These are phyloP conservation scores for Pilasporangium apinafurcum DNA, from an alignment of 352 stramenopile genomes.

Conservation along the genomic window DNA sequence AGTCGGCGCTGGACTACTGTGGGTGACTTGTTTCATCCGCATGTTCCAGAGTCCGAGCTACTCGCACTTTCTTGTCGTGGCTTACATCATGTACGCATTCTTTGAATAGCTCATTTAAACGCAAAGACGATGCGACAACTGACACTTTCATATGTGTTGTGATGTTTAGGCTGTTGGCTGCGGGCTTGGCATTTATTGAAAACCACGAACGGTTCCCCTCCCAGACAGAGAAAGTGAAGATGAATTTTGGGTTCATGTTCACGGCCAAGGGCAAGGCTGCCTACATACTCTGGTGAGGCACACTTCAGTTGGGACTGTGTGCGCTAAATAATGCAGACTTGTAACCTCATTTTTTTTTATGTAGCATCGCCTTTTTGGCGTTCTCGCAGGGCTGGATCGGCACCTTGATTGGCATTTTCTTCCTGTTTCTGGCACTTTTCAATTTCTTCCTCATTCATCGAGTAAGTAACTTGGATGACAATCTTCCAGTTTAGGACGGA, in stretches of 20 bases:
- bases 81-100: slow-evolving; percentile 70
- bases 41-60: slow-evolving; percentile 74
- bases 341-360: slow-evolving; percentile 1
- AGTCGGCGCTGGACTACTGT: slow-evolving; percentile 46
- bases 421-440: slow-evolving; percentile 71
- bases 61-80: slow-evolving; percentile 79
- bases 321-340: not conserved
- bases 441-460: slow-evolving; percentile 86
- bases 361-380: slow-evolving; percentile 72
- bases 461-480: slow-evolving; percentile 37
- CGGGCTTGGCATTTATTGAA: slow-evolving; percentile 71
- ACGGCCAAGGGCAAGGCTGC: slow-evolving; percentile 72
- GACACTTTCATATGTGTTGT: not conserved
- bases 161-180: slow-evolving; percentile 38
- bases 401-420: slow-evolving; percentile 65
- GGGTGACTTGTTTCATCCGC: slow-evolving; percentile 68
- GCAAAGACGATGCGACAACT: no score
- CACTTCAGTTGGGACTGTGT: not conserved
- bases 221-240: slow-evolving; percentile 69
- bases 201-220: slow-evolving; percentile 82
- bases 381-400: slow-evolving; percentile 79
- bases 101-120: slow-evolving; percentile 1
- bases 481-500: no score
- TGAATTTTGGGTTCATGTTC: slow-evolving; percentile 89
- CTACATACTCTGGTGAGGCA: slow-evolving; percentile 67